Conservation (phyloP, 2,329 filamentous ascomycete species). For the Corinectria fuckeliana region DNA sequence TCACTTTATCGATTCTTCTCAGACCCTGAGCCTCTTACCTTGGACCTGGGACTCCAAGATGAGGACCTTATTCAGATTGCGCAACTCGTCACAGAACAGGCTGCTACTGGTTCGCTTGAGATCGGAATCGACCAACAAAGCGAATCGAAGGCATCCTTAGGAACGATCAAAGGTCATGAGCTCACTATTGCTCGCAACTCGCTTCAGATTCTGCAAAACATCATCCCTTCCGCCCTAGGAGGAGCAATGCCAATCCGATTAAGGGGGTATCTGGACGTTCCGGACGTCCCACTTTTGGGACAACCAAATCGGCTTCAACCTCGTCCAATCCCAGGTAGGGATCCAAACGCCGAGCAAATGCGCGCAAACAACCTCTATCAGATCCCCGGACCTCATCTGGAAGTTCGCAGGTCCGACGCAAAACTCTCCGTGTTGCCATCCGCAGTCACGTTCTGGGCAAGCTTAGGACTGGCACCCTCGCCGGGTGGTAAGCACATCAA, state of each 20-base stretch:
- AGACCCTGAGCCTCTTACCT: conserved; percentile 61
- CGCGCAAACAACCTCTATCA: conserved; percentile 63
- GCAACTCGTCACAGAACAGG: conserved; percentile 75
- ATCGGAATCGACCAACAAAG: conserved; percentile 37
- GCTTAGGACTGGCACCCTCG: conserved; percentile 74
- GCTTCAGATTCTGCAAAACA: conserved; percentile 55
- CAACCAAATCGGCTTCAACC: conserved; percentile 60
- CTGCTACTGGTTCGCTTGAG: conserved; percentile 59
- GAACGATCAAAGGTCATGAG: conserved; percentile 48
- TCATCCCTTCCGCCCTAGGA: conserved; percentile 53
- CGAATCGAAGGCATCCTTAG: conserved; percentile 29
- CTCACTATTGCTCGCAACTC: conserved; percentile 55
- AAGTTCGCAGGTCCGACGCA: conserved; percentile 72
- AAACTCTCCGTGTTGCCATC: conserved; percentile 77
- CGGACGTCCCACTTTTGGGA: conserved; percentile 61
- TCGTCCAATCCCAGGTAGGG: conserved; percentile 51
- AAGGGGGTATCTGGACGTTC: conserved; percentile 61
- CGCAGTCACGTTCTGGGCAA: conserved; percentile 82
- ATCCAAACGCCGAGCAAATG: conserved; percentile 52
- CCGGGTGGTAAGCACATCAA: conserved; percentile 74
- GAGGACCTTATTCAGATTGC: conserved; percentile 71
- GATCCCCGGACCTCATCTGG: conserved; percentile 73
- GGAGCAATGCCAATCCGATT: conserved; percentile 46
- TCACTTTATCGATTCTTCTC: conserved; percentile 63
- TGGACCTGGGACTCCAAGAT: conserved; percentile 56